These are phyloP conservation scores for Mucor plumbeus DNA, from an alignment of 371 early-diverging fungal species.

Conservation along the genomic window DNA sequence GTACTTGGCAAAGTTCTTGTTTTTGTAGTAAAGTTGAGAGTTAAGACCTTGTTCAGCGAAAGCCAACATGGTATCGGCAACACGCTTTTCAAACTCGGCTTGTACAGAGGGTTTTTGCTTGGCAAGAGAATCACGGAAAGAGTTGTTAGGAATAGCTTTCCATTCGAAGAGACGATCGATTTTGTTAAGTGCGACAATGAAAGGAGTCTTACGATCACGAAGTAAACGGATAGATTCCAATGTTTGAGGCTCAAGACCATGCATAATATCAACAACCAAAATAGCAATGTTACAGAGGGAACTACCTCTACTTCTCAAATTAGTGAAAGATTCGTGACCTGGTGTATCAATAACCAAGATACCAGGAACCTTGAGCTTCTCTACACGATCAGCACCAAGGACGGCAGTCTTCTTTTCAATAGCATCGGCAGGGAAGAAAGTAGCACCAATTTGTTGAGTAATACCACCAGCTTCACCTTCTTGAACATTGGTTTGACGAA, in stretches of 20 bases:
- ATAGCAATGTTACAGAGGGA: conserved; percentile 99
- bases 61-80: conserved; percentile 80
- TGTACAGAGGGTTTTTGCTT: conserved; percentile 81
- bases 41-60: conserved; percentile 99
- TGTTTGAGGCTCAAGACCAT: conserved; percentile 99
- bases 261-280: conserved; percentile 99
- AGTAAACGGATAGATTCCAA: conserved; percentile 97
- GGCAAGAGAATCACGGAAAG: conserved; percentile 81
- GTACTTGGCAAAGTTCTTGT: conserved; percentile 94
- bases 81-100: conserved; percentile 91
- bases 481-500: conserved; percentile 99
- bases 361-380: conserved; percentile 92
- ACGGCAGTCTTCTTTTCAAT: conserved; percentile 91
- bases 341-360: conserved; percentile 99
- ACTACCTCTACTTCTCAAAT: conserved; percentile 98
- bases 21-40: conserved; percentile 94
- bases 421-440: conserved; percentile 98
- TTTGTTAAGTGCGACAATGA: conserved; percentile 99
- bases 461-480: conserved; percentile 99
- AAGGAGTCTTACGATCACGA: conserved; percentile 97
- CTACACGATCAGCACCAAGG: conserved; percentile 55
- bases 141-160: conserved; percentile 86
- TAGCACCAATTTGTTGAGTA: conserved; percentile 99
- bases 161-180: conserved; percentile 99
- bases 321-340: conserved; percentile 99